Conservation (phyloP, 345 rosid genomes). For the Hypericum perforatum region DNA sequence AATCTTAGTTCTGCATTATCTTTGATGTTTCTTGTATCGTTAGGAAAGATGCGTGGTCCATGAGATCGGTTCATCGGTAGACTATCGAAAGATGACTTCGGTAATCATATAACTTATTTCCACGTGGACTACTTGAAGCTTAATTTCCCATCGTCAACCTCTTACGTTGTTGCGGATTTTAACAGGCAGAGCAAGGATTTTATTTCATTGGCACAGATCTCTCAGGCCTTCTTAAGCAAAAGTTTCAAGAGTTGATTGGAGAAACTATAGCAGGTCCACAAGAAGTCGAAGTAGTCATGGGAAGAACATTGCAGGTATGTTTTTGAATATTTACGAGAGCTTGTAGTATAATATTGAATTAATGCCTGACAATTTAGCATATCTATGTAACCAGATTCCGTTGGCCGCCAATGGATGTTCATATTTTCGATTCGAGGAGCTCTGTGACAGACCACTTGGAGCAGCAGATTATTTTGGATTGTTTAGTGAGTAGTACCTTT, state of each 20-base stretch:
- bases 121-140: not conserved
- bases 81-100: constrained; percentile 85
- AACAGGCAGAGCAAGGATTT: constrained; percentile 87
- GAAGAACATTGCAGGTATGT: constrained; percentile 69
- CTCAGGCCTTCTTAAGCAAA: constrained; percentile 47
- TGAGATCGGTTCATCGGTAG: constrained; percentile 85
- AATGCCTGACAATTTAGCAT: not conserved
- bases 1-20: too few species aligned
- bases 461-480: constrained; percentile 97
- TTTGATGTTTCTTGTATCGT: not conserved
- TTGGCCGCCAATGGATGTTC: constrained; percentile 88
- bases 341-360: not conserved
- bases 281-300: constrained; percentile 91
- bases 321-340: not conserved
- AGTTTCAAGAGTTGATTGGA: constrained; percentile 62
- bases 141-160: constrained; percentile 10
- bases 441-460: constrained; percentile 91
- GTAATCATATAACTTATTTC: constrained; percentile 26
- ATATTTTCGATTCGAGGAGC: constrained; percentile 75
- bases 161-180: constrained; percentile 10
- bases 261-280: constrained; percentile 41
- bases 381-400: constrained; percentile 40
- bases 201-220: constrained; percentile 67
- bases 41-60: constrained; percentile 73
- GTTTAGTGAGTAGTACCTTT: constrained; percentile 56